Evolutionary conservation across 1,284 basidiomycete species (phyloP).

Genomic region (Xerocomus cyaneibrunnescens): DNA sequence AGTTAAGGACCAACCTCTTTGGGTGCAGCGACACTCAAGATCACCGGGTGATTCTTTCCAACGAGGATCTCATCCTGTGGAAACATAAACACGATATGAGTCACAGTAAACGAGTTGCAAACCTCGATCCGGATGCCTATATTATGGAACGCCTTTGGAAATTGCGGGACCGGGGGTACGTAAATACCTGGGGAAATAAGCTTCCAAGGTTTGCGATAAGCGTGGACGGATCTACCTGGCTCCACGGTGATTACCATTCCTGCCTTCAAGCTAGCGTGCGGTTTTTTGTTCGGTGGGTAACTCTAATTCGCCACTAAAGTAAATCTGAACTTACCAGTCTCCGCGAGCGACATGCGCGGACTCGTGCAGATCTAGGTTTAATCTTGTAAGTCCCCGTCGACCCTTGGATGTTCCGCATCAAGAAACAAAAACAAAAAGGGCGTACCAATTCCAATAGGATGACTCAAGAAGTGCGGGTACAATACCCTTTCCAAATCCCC

Average conservation of each 20-base stretch:
- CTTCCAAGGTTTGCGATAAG: slow-evolving; percentile 1
- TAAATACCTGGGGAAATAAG: slow-evolving; percentile 58
- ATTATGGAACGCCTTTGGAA: slow-evolving; percentile 85
- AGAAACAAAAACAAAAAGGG: background rate
- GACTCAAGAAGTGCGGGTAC: slow-evolving; percentile 87
- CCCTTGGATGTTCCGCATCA: slow-evolving; percentile 4
- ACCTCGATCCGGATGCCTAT: slow-evolving; percentile 90
- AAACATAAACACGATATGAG: slow-evolving; percentile 12
- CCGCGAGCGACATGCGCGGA: slow-evolving; percentile 53
- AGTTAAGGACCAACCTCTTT: slow-evolving; percentile 66
- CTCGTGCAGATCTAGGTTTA: slow-evolving; percentile 72
- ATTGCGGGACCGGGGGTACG: slow-evolving; percentile 74
- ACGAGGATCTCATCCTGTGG: slow-evolving; percentile 82
- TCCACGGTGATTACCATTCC: slow-evolving; percentile 91
- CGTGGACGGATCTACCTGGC: slow-evolving; percentile 49
- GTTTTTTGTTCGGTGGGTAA: slow-evolving; percentile 13
- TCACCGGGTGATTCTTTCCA: slow-evolving; percentile 60
- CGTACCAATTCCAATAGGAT: slow-evolving; percentile 82
- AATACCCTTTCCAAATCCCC: slow-evolving; percentile 74
- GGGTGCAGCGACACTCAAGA: slow-evolving; percentile 79
- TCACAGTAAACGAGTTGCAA: slow-evolving; percentile 14
- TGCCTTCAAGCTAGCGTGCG: slow-evolving; percentile 49
- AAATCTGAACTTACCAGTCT: slow-evolving; percentile 35
- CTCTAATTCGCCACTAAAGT: slow-evolving; percentile 5
- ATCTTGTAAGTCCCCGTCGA: slow-evolving; percentile 18